Conservation (phyloP, 2,329 filamentous ascomycete species). For the Fusarium temperatum region DNA sequence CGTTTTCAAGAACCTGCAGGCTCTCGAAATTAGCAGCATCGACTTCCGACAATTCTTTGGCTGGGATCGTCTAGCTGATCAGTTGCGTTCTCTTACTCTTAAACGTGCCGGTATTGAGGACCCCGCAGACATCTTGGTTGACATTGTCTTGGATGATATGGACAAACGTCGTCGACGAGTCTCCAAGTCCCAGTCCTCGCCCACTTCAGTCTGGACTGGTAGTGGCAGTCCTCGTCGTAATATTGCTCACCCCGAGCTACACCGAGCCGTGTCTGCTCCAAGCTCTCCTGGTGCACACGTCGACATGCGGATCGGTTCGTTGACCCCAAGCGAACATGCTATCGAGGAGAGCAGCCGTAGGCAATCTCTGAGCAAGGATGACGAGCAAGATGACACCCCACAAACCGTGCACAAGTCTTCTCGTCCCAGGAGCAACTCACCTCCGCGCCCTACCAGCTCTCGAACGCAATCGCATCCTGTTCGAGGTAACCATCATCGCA, state of each 20-base stretch:
- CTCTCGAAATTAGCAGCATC: conserved; percentile 92
- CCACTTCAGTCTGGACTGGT: conserved; percentile 74
- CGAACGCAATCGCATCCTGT: conserved; percentile 75
- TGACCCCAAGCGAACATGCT: conserved; percentile 61
- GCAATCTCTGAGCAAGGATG: conserved; percentile 57
- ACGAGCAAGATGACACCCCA: conserved; percentile 56
- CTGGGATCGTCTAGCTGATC: conserved; percentile 93
- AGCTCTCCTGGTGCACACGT: conserved; percentile 65
- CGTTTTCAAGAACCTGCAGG: conserved; percentile 95
- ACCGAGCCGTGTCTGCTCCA: conserved; percentile 74
- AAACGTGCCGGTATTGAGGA: conserved; percentile 91
- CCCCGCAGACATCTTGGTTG: conserved; percentile 86
- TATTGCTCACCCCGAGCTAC: conserved; percentile 68
- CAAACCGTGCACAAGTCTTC: conserved; percentile 55
- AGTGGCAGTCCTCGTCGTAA: conserved; percentile 67
- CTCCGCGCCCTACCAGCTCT: conserved; percentile 77
- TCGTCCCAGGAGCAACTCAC: conserved; percentile 81
- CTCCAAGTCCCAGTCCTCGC: conserved; percentile 84
- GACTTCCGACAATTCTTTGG: conserved; percentile 98
- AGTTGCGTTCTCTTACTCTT: conserved; percentile 86
- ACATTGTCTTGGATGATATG: conserved; percentile 96
- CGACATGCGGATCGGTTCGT: conserved; percentile 68
- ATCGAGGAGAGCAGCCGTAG: conserved; percentile 52
- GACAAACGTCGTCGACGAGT: conserved; percentile 89
- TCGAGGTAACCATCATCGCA: conserved; percentile 76